Base-by-base conservation (phyloP, 352 stramenopile genomes). In the Pseudoperonospora humuli region DNA sequence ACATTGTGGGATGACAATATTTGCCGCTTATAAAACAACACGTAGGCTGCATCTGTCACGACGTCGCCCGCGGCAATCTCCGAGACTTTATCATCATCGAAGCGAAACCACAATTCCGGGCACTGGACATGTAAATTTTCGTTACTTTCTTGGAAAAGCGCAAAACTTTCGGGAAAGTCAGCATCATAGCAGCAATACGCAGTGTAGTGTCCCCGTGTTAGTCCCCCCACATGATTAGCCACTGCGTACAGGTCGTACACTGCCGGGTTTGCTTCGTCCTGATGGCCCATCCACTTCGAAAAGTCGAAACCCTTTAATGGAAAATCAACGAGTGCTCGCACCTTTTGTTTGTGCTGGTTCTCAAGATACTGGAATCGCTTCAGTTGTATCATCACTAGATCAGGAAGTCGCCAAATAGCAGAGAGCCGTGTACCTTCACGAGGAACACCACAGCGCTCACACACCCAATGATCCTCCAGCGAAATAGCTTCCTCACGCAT, bases 241-340 rank as follows among this genome's bases (percentile, higher is more conserved):
- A 99, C 95, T 14, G 86, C 93, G 53, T 98, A 98, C 19, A 98
- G 64, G 56, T 98, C 95, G 50, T 98, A 98, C 17, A 93, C 57
- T 3, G 57, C 48, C 38, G 53, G 50, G 9, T 26, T 27, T 15
- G 20, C 21, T 35, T 37, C 36, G 15, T 57, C 55, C 3, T 75
- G 57, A 15, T 58, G 42, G 18, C 57, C 70, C 49, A 89, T 83
- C 70, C 79, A 91, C 18, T 65, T 70, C 6, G 70, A 75, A n/a
- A 94, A 86, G 24, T 92, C 71, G 3, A 92, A 50, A 3, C 79
- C 78, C n/a, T 75, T 64, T 18, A 91, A 50, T 13, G 82, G 82
- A 13, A 91, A 94, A 18, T 89, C 67, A 9, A 94, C 82, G 27
- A 91, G 54, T 5, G 71, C 69, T 29, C 77, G 74, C 34, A 91